phyloP scores from a whole-genome alignment of 2,329 filamentous ascomycete genomes.

The Sporothrix euskadiensis region DNA sequence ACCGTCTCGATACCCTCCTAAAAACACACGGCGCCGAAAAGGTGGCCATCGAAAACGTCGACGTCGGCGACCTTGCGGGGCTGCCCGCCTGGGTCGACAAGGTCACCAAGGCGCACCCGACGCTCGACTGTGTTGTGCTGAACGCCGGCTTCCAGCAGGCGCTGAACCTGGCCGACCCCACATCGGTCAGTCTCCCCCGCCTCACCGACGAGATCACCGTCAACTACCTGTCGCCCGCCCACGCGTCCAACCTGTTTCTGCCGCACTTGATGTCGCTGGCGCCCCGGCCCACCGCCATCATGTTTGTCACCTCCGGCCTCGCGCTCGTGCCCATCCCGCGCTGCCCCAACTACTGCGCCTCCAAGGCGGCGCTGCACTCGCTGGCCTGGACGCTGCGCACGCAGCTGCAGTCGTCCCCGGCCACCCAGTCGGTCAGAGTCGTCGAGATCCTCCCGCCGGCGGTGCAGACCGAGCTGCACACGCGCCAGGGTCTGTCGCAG shows the following conservation, averaged over 20 bases:
- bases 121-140: conserved; percentile 58
- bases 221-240: conserved; percentile 34
- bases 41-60: conserved; percentile 46
- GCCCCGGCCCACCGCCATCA: conserved; percentile 33
- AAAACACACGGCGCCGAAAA: conserved; percentile 46
- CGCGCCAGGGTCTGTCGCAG: conserved; percentile 40
- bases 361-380: conserved; percentile 54
- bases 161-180: conserved; percentile 50
- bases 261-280: conserved; percentile 42
- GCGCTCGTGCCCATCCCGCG: conserved; percentile 49
- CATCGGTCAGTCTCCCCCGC: conserved; percentile 39
- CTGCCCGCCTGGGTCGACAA: conserved; percentile 47
- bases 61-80: conserved; percentile 48
- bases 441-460: conserved; percentile 53
- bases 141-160: conserved; percentile 58
- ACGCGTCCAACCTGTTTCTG: conserved; percentile 34
- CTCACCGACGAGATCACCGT: conserved; percentile 36
- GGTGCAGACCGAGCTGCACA: conserved; percentile 53
- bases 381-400: conserved; percentile 37
- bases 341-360: conserved; percentile 54
- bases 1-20: conserved; percentile 52
- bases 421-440: conserved; percentile 43
- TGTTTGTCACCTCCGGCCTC: conserved; percentile 39
- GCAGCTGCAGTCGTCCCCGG: conserved; percentile 38
- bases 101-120: conserved; percentile 46